These are phyloP conservation scores for Hibiscus syriacus DNA, from an alignment of 345 rosid genomes.

Conservation along the genomic window DNA sequence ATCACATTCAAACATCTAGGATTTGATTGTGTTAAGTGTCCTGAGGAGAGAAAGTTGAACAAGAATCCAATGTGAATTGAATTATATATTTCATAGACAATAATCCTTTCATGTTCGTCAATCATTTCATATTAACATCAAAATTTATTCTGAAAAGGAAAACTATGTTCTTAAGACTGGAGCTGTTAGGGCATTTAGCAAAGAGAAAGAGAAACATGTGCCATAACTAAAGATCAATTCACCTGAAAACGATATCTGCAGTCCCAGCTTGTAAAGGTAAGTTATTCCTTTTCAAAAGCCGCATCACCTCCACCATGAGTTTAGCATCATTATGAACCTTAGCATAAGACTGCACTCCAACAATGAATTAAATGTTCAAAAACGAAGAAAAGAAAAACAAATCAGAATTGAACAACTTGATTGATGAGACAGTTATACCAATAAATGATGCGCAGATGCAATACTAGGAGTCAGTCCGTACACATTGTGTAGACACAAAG, in stretches of 20 bases:
- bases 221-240: background rate
- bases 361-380: slow-evolving; percentile 6
- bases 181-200: slow-evolving; percentile 3
- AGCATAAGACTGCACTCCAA: slow-evolving; percentile 53
- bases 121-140: background rate
- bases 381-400: background rate
- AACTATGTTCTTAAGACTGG: background rate
- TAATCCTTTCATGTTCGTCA: background rate
- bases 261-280: slow-evolving; percentile 71
- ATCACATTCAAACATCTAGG: background rate
- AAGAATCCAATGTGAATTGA: background rate
- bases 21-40: background rate
- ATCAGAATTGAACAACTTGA: slow-evolving; percentile 5
- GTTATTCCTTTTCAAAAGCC: slow-evolving; percentile 50
- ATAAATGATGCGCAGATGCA: slow-evolving; percentile 71
- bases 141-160: background rate
- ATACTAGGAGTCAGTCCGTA: slow-evolving; percentile 66
- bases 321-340: slow-evolving; percentile 41
- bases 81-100: no score
- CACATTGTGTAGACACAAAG: slow-evolving; percentile 73
- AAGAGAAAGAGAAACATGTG: background rate
- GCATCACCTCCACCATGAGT: slow-evolving; percentile 66
- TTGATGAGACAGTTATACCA: slow-evolving; percentile 37
- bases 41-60: background rate
- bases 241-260: slow-evolving; percentile 80